Conservation (phyloP, 768 basidiomycete species). For the Crucibulum laeve region DNA sequence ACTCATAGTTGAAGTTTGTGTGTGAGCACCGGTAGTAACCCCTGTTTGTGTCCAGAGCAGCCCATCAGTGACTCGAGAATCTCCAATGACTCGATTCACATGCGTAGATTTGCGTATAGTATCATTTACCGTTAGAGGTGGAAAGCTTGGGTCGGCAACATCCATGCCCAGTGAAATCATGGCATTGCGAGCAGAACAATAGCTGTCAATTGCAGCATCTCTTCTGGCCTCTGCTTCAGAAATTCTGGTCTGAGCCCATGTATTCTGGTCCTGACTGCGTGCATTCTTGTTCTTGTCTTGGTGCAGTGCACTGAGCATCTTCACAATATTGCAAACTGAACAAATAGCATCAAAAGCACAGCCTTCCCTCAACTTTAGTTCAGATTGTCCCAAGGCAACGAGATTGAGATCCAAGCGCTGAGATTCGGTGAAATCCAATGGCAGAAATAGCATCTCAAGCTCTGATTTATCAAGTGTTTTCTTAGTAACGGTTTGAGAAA, state of each 20-base stretch:
- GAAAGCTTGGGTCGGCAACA: conserved; percentile 2
- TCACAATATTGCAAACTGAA: conserved; percentile 4
- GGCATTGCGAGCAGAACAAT: conserved; percentile 5
- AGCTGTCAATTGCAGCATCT: conserved; percentile 8
- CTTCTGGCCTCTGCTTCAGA: neutral
- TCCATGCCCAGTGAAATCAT: conserved; percentile 5
- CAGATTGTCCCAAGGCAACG: conserved; percentile 1
- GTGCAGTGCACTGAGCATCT: neutral
- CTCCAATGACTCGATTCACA: conserved; percentile 9
- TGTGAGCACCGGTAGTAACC: neutral
- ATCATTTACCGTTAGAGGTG: conserved; percentile 7
- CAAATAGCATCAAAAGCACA: conserved; percentile 10
- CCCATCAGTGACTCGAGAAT: conserved; percentile 9
- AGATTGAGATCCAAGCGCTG: conserved; percentile 3
- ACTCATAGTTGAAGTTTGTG: neutral
- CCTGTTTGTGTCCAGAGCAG: conserved; percentile 6
- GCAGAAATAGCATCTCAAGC: conserved; percentile 11
- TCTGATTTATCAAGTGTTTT: neutral
- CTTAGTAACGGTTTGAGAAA: neutral
- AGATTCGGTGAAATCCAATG: conserved; percentile 6
- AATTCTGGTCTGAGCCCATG: conserved; percentile 3
- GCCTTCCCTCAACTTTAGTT: conserved; percentile 11
- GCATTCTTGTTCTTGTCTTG: conserved; percentile 6
- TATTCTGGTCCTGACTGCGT: conserved; percentile 8
- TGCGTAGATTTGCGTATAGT: conserved; percentile 9